Evolutionary conservation across 192 early-diverging fungal species (phyloP).

Genomic region (Gonapodya sp.): DNA sequence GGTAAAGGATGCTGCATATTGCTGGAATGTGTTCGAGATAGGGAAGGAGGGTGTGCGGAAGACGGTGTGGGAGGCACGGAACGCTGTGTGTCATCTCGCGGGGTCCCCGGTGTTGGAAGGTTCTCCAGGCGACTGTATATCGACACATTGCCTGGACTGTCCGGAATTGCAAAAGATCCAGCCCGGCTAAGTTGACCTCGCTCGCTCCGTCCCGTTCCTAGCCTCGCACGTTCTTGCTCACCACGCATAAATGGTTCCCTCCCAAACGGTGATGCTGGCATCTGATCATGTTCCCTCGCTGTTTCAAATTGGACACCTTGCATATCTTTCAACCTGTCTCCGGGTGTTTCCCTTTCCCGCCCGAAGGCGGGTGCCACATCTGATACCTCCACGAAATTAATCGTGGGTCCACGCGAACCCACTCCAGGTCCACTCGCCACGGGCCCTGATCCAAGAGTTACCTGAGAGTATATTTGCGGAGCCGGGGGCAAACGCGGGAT

Average conservation of each 20-base stretch:
- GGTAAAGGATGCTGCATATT: background rate
- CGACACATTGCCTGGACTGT: background rate
- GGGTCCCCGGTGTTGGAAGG: background rate
- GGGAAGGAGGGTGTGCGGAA: background rate
- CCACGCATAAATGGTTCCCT: too few relatives aligned
- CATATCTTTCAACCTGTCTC: background rate
- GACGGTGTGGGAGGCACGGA: background rate
- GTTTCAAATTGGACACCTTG: too few relatives aligned
- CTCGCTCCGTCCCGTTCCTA: background rate
- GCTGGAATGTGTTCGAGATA: background rate
- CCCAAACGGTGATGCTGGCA: too few relatives aligned
- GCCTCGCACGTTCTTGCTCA: too few relatives aligned
- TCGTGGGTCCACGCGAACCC: background rate
- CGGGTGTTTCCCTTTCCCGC: background rate
- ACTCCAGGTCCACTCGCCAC: background rate
- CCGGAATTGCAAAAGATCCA: background rate
- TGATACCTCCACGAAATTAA: background rate
- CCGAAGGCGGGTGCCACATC: background rate
- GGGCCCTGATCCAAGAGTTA: background rate
- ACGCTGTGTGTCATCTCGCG: background rate
- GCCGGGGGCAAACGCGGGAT: background rate
- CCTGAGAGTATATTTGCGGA: background rate
- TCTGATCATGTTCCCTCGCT: too few relatives aligned
- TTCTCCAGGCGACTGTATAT: background rate
- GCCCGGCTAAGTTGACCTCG: background rate